Evolutionary conservation across 108 stramenopile genomes (phyloP).

Genomic region (Nitzschia sp.): DNA sequence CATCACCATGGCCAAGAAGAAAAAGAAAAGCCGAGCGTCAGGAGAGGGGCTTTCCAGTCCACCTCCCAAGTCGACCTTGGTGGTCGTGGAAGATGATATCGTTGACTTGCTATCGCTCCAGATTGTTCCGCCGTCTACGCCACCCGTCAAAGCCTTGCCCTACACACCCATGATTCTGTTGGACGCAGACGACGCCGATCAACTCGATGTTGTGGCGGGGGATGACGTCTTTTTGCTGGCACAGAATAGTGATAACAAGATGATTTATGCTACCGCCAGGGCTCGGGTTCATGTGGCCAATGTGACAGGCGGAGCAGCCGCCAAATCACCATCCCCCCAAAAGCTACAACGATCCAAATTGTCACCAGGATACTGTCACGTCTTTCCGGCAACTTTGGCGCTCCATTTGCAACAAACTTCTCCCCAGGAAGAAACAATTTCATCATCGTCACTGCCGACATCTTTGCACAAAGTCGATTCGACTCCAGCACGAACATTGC

Average conservation of each 20-base stretch:
- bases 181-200: constrained; percentile 24
- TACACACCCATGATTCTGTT: constrained; percentile 23
- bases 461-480: too few relatives aligned
- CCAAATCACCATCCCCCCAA: constrained; percentile 13
- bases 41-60: constrained; percentile 1
- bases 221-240: constrained; percentile 25
- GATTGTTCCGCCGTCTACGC: constrained; percentile 10
- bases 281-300: constrained; percentile 10
- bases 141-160: constrained; percentile 11
- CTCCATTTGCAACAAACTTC: constrained; percentile 18
- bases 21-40: constrained; percentile 38
- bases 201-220: constrained; percentile 20
- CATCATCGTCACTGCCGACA: too few relatives aligned
- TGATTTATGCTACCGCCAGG: background rate
- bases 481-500: too few relatives aligned
- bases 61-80: background rate
- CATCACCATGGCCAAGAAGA: constrained; percentile 48
- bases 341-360: constrained; percentile 4
- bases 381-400: constrained; percentile 22
- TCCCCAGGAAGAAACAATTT: too few relatives aligned
- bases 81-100: background rate
- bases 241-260: constrained; percentile 2
- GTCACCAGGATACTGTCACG: constrained; percentile 31
- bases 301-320: background rate
- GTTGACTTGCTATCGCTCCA: background rate